phyloP scores from a whole-genome alignment of 177 flowering plant genomes.

The Vitis hybrid region DNA sequence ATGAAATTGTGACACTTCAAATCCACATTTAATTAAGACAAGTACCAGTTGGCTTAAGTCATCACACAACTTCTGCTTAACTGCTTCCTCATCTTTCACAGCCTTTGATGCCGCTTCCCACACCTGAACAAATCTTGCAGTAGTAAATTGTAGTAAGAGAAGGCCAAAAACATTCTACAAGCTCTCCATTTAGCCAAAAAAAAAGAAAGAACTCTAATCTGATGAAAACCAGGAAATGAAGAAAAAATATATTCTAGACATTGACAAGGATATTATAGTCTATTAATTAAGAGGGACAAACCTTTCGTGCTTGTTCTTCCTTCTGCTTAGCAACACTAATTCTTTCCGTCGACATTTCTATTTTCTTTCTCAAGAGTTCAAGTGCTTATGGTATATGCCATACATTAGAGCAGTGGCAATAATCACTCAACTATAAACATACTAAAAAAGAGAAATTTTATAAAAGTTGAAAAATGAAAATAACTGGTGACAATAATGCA shows the following conservation, averaged over 20 bases:
- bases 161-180: neutral
- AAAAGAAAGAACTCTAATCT: neutral
- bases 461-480: conserved; percentile 1
- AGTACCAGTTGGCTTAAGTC: conserved; percentile 80
- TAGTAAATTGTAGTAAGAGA: neutral
- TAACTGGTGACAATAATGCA: conserved; percentile 10
- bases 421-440: conserved; percentile 3
- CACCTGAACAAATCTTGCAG: conserved; percentile 31
- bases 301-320: conserved; percentile 91
- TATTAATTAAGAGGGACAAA: conserved; percentile 22
- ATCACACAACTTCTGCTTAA: conserved; percentile 87
- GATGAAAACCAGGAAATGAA: neutral
- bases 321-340: conserved; percentile 76
- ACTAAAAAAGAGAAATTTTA: conserved; percentile 1
- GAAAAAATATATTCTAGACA: neutral
- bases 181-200: neutral
- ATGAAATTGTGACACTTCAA: neutral
- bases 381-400: conserved; percentile 57
- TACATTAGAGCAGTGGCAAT: conserved; percentile 14
- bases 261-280: neutral
- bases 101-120: conserved; percentile 84
- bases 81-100: conserved; percentile 85
- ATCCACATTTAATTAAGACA: conserved; percentile 4
- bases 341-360: conserved; percentile 82
- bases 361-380: conserved; percentile 91